These are phyloP conservation scores for Ustilago nuda DNA, from an alignment of 1,284 basidiomycete species.

Conservation along the genomic window DNA sequence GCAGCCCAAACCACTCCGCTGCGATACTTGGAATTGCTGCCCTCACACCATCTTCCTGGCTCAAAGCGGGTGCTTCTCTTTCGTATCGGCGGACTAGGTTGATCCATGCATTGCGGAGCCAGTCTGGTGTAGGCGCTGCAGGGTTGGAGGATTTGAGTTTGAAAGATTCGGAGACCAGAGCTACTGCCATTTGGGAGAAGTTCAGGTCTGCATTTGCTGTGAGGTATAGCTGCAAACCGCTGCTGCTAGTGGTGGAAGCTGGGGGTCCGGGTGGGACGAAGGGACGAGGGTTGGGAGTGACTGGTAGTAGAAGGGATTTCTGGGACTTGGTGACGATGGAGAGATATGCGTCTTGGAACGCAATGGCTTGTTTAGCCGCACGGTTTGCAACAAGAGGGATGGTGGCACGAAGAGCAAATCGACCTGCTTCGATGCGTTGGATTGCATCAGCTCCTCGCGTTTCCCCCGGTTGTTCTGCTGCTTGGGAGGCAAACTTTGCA, in stretches of 20 bases:
- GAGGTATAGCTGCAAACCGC: slow-evolving; percentile 51
- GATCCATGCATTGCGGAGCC: slow-evolving; percentile 47
- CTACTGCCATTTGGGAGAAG: slow-evolving; percentile 63
- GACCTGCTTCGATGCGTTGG: slow-evolving; percentile 54
- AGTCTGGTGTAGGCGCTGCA: slow-evolving; percentile 28
- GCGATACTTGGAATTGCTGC: slow-evolving; percentile 45
- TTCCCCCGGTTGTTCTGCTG: slow-evolving; percentile 41
- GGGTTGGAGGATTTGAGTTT: slow-evolving; percentile 3
- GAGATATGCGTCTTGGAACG: slow-evolving; percentile 56
- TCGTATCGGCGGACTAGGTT: slow-evolving; percentile 52
- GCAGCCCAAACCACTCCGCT: slow-evolving; percentile 49
- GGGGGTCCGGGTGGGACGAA: slow-evolving; percentile 55
- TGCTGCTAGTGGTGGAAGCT: slow-evolving; percentile 13
- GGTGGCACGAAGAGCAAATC: slow-evolving; percentile 54
- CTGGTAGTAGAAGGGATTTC: slow-evolving; percentile 59
- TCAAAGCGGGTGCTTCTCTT: slow-evolving; percentile 44
- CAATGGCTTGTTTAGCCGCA: slow-evolving; percentile 24
- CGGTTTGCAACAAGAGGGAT: slow-evolving; percentile 50
- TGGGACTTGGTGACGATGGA: slow-evolving; percentile 38
- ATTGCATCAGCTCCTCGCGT: slow-evolving; percentile 32
- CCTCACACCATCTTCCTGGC: slow-evolving; percentile 40
- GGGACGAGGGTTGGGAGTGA: slow-evolving; percentile 64
- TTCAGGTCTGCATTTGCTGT: slow-evolving; percentile 65
- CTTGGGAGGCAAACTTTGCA: slow-evolving; percentile 32
- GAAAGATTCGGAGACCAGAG: slow-evolving; percentile 49